These are phyloP conservation scores for Coccinonectria pachysandricola DNA, from an alignment of 2,329 filamentous ascomycete genomes.

Conservation along the genomic window DNA sequence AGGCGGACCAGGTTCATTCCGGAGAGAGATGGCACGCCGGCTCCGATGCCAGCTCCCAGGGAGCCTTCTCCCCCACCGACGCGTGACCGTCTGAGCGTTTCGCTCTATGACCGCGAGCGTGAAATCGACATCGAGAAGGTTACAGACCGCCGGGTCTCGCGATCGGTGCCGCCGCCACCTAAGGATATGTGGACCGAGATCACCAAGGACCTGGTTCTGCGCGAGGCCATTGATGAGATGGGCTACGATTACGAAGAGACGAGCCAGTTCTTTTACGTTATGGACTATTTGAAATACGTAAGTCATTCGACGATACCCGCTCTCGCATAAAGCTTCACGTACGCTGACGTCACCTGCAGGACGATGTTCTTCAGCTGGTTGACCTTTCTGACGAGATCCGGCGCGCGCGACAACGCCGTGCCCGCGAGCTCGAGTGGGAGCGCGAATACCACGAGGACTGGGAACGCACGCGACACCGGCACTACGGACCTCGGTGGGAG, in stretches of 20 bases:
- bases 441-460: conserved; percentile 43
- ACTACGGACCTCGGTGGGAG: conserved; percentile 34
- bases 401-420: conserved; percentile 42
- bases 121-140: conserved; percentile 46
- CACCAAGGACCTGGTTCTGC: conserved; percentile 79
- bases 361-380: conserved; percentile 77
- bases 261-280: conserved; percentile 81
- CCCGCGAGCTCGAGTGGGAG: conserved; percentile 48
- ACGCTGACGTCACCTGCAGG: conserved; percentile 38
- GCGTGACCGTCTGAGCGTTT: conserved; percentile 33
- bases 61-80: conserved; percentile 19
- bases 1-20: conserved; percentile 64
- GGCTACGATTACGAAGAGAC: conserved; percentile 90
- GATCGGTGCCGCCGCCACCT: conserved; percentile 28
- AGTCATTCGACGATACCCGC: too few relatives aligned
- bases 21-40: conserved; percentile 45
- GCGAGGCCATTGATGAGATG: conserved; percentile 74
- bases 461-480: conserved; percentile 31
- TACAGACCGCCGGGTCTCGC: conserved; percentile 38
- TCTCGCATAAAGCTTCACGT: not conserved
- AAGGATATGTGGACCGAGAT: conserved; percentile 91
- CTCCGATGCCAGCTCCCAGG: conserved; percentile 13
- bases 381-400: conserved; percentile 76
- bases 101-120: conserved; percentile 35
- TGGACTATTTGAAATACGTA: conserved; percentile 81